Base-by-base conservation (phyloP, 495 filamentous ascomycete genomes). In the Cladorrhinum samala region DNA sequence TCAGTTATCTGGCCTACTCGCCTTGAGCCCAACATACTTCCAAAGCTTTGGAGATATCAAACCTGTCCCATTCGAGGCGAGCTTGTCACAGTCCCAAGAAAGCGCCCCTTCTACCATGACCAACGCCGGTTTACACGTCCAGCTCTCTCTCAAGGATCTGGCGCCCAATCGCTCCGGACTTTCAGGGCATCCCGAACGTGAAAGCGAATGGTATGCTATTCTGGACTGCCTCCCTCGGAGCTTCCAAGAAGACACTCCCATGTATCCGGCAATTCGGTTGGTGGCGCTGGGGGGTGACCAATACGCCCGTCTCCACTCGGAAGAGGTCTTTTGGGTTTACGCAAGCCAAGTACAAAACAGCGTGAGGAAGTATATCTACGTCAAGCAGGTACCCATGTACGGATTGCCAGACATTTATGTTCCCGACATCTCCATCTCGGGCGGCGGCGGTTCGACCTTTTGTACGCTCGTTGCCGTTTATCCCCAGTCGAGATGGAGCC, bases 31-130 rank as follows among this genome's bases (percentile, higher is more conserved):
- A 3, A 14, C 21, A 9, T 27, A 46, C 13, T 46, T 46, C 25
- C 11, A 25, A 7, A 30, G 16, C 21, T 46, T 46, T 30, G 44
- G 44, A 16, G 44, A 46, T 13, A 46, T 46, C 25, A 24, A 11
- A 16, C 44, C 44, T 24, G 6, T 18, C 9, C 23, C 44, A 2
- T 11, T 46, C 17, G 23, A 46, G 9, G 19, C 4, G 2, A 23
- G 13, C 14, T 14, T 18, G 9, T 24, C 44, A 11, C 27, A 33
- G 27, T 33, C 27, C 27, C 27, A 11, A 5, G 11, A 5, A 33
- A 46, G 44, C 21, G 19, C 44, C 19, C 44, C 44, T 21, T 46
- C 44, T 9, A 46, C 44, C 9, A 46, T 46, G 44, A 46, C 44
- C 19, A 33, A 46, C 16, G 44, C 44, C 7, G 44, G 44, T 21